A percentile compares a stretch with the other conserved stretches of the same genome.
Conservation (phyloP, 306 rosid genomes). For the Carpinus fangiana region DNA sequence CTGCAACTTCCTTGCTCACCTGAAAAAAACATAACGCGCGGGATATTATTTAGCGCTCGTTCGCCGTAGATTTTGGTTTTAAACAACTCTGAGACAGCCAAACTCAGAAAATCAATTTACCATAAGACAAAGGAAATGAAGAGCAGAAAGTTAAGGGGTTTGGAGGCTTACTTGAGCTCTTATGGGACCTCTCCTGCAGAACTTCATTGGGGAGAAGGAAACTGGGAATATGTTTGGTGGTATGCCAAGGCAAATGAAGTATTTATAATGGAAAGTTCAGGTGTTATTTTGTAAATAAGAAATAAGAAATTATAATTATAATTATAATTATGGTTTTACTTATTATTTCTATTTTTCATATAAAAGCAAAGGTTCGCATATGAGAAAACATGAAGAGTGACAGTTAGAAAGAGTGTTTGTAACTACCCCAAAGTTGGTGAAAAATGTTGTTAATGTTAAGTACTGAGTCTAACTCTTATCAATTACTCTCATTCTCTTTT, state of each 20-base stretch:
- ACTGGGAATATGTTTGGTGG: constrained; percentile 15
- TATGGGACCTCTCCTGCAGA: constrained; percentile 10
- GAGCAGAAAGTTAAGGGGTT: not conserved
- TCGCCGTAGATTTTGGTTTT: too few relatives aligned
- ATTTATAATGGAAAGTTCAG: constrained; percentile 5
- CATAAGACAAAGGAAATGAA: too few relatives aligned
- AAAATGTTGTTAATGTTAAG: not conserved
- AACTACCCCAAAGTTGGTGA: not conserved
- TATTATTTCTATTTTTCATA: not conserved
- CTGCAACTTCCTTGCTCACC: constrained; percentile 24
- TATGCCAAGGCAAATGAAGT: constrained; percentile 9
- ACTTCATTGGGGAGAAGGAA: constrained; percentile 18
- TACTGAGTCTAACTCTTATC: not conserved
- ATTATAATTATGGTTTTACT: not conserved
- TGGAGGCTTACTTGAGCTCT: constrained; percentile 32
- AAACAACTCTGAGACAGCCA: too few relatives aligned
- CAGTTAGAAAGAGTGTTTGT: not conserved
- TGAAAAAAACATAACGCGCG: constrained; percentile 11
- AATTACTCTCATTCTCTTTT: too few relatives aligned
- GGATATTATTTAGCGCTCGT: not conserved
- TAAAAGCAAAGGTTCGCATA: too few relatives aligned
- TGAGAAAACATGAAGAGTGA: not conserved
- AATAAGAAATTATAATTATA: not conserved
- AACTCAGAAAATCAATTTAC: too few relatives aligned
- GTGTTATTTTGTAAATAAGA: not conserved